These are phyloP conservation scores for Linum lewisii DNA, from an alignment of 345 rosid species.

Conservation along the genomic window DNA sequence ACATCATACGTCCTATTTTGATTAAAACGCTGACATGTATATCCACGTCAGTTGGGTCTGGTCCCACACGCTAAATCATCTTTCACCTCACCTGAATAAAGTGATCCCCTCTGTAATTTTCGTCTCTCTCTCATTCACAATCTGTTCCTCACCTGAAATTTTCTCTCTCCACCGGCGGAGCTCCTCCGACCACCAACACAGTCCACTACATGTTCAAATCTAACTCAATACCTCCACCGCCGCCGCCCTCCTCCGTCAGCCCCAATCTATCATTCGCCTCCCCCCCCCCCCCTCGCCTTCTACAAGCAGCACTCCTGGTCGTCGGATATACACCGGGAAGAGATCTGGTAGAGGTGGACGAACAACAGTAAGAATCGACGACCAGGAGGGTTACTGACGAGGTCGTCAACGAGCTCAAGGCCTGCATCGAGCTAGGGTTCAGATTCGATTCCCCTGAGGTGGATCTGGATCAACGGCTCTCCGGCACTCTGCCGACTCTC, in stretches of 20 bases:
- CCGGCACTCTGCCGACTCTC: constrained; percentile 74
- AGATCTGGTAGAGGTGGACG: constrained; percentile 75
- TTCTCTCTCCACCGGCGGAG: no score
- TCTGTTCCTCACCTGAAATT: no score
- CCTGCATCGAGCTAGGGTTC: constrained; percentile 74
- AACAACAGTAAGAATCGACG: constrained; percentile 30
- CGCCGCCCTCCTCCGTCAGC: constrained; percentile 17
- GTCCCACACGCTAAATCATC: no score
- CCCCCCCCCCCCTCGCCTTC: constrained; percentile 32
- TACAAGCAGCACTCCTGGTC: constrained; percentile 83
- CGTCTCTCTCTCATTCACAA: no score
- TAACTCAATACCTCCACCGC: constrained; percentile 3
- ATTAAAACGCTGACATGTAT: no score
- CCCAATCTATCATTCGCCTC: no score
- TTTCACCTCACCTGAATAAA: no score
- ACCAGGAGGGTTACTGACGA: constrained; percentile 87
- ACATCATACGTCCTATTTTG: no score
- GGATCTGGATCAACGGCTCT: constrained; percentile 61
- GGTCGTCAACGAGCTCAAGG: constrained; percentile 89
- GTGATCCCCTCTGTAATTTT: no score
- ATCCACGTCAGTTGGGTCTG: no score
- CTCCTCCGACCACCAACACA: no score
- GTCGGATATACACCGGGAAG: constrained; percentile 69
- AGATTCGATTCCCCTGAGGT: constrained; percentile 67
- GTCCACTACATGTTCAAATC: no score